Percentiles rank a stretch among this genome's conserved stretches.
These are phyloP conservation scores for Dioscorea zingiberensis DNA, from an alignment of 106 monocot genomes.

Conservation along the genomic window DNA sequence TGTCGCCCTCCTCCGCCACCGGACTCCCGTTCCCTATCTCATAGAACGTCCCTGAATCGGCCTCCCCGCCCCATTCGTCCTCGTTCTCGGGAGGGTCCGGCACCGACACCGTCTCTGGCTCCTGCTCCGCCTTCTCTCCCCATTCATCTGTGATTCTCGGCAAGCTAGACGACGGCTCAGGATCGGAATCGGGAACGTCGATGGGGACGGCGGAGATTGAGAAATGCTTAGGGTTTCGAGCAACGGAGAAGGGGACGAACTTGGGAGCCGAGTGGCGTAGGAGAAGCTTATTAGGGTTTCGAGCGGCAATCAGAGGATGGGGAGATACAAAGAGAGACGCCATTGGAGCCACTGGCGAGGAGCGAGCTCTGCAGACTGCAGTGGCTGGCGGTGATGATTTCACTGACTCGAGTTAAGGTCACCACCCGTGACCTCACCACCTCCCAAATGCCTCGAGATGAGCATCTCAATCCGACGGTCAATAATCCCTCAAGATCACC, in stretches of 20 bases:
- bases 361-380: neutral
- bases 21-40: neutral
- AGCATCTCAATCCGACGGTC: no score
- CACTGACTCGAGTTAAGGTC: no score
- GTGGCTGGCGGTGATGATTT: neutral
- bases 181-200: neutral
- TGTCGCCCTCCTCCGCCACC: slow-evolving; percentile 10
- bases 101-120: slow-evolving; percentile 14
- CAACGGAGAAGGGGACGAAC: neutral
- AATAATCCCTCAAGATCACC: no score
- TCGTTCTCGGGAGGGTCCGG: slow-evolving; percentile 25
- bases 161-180: neutral
- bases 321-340: neutral
- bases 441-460: neutral
- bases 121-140: slow-evolving; percentile 32
- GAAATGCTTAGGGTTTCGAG: neutral
- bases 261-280: neutral
- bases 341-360: neutral
- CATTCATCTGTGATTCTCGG: slow-evolving; percentile 40
- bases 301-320: neutral
- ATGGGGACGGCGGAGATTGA: no score
- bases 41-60: neutral
- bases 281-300: neutral
- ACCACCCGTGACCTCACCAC: neutral
- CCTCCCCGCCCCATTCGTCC: slow-evolving; percentile 32